Conservation (phyloP, 2,329 filamentous ascomycete species). For the Penicillium psychrosexuale region DNA sequence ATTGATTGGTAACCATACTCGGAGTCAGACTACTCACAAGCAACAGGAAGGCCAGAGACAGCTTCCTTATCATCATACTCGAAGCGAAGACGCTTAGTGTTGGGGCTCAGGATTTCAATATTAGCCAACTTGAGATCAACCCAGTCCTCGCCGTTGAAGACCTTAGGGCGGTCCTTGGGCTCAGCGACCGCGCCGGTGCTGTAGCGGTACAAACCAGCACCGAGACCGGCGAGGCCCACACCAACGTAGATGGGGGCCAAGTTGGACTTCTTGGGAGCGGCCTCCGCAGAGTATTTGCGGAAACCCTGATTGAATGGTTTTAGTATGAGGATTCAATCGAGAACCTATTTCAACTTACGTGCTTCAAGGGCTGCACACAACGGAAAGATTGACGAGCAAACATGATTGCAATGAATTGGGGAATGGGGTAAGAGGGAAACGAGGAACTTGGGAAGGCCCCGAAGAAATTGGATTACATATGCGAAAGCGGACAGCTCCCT, state of each 20-base stretch:
- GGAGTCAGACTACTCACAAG: conserved; percentile 54
- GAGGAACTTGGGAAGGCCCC: not conserved
- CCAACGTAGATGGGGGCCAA: conserved; percentile 57
- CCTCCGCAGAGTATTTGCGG: conserved; percentile 69
- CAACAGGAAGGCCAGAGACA: conserved; percentile 75
- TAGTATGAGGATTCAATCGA: not conserved
- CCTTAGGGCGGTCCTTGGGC: conserved; percentile 44
- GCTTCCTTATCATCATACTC: conserved; percentile 77
- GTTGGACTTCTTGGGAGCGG: conserved; percentile 50
- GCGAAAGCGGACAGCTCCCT: conserved; percentile 20
- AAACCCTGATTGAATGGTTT: conserved; percentile 50
- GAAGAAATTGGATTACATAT: conserved; percentile 22
- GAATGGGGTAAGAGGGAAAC: conserved; percentile 7
- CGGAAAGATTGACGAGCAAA: conserved; percentile 65
- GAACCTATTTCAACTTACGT: conserved; percentile 49
- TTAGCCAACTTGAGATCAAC: conserved; percentile 75
- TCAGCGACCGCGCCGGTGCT: conserved; percentile 31
- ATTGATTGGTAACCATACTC: not conserved
- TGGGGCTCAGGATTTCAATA: conserved; percentile 80
- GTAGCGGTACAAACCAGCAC: conserved; percentile 57
- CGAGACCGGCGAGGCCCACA: conserved; percentile 43
- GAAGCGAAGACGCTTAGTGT: conserved; percentile 91
- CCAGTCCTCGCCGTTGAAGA: conserved; percentile 84
- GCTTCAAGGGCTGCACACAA: conserved; percentile 62
- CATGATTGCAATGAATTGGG: conserved; percentile 50